These are phyloP conservation scores for Pyrenophora teres DNA, from an alignment of 2,329 filamentous ascomycete species.

Conservation along the genomic window DNA sequence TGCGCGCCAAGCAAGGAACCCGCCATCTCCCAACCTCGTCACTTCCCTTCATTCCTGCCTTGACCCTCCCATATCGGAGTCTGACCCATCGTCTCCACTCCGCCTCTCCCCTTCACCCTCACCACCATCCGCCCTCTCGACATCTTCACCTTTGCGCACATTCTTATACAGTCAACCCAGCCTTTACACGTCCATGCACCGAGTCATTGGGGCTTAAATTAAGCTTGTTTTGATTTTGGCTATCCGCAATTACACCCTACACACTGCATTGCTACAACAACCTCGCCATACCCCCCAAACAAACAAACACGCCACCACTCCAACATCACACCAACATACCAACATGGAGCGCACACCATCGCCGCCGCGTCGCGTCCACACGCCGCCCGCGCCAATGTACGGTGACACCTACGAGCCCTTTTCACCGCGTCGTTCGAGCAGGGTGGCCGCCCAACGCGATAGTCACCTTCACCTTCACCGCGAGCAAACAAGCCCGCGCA, in stretches of 20 bases:
- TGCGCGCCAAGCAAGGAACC: slow-evolving; percentile 16
- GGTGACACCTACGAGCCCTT: slow-evolving; percentile 77
- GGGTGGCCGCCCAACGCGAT: slow-evolving; percentile 62
- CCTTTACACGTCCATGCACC: slow-evolving; percentile 4
- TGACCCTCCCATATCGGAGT: slow-evolving; percentile 21
- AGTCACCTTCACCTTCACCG: slow-evolving; percentile 35
- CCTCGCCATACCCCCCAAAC: slow-evolving; percentile 14
- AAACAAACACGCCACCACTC: not conserved
- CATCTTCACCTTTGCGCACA: slow-evolving; percentile 12
- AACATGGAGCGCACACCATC: slow-evolving; percentile 62
- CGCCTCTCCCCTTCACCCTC: slow-evolving; percentile 16
- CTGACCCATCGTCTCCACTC: slow-evolving; percentile 24
- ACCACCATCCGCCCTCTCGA: slow-evolving; percentile 16
- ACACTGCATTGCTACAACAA: slow-evolving; percentile 20
- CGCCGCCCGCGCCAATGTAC: slow-evolving; percentile 70
- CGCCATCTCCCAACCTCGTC: slow-evolving; percentile 36
- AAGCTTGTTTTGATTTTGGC: slow-evolving; percentile 35
- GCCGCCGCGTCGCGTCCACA: slow-evolving; percentile 62
- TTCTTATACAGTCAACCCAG: slow-evolving; percentile 10
- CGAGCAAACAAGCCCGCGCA: slow-evolving; percentile 30
- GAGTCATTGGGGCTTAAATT: slow-evolving; percentile 18
- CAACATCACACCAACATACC: not conserved
- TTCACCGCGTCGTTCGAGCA: slow-evolving; percentile 67
- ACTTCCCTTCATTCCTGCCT: slow-evolving; percentile 12
- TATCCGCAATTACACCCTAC: slow-evolving; percentile 11